phyloP scores from a whole-genome alignment of 208 protist genomes.

The Leishmania lainsoni region DNA sequence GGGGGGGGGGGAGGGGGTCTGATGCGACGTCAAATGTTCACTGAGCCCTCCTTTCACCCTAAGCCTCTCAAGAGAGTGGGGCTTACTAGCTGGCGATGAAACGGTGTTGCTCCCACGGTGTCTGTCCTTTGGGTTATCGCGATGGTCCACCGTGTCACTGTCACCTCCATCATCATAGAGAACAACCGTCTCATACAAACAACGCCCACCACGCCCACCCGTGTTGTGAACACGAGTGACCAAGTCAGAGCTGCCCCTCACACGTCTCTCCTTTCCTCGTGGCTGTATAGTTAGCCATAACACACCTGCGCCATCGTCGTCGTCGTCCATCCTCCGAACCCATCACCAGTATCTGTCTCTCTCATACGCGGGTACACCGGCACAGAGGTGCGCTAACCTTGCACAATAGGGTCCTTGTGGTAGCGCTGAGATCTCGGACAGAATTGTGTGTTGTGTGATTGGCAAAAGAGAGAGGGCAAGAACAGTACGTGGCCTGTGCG shows the following conservation, averaged over 20 bases:
- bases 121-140: not conserved
- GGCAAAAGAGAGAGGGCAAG: not conserved
- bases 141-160: not conserved
- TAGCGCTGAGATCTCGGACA: not conserved
- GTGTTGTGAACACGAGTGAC: not conserved
- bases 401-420: not conserved
- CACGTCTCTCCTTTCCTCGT: not conserved
- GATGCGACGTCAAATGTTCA: not conserved
- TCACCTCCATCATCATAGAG: not conserved
- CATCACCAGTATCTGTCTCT: not conserved
- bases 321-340: not conserved
- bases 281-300: not conserved
- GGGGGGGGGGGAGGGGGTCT: not conserved
- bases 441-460: not conserved
- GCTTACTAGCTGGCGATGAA: not conserved
- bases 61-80: not conserved
- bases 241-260: not conserved
- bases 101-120: not conserved
- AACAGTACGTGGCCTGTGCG: not conserved
- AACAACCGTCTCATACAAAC: not conserved
- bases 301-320: not conserved
- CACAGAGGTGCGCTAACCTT: not conserved
- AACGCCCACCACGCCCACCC: not conserved
- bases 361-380: not conserved
- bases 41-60: too few species aligned